These are phyloP conservation scores for Clitoria ternatea DNA, from an alignment of 306 rosid species.

Conservation along the genomic window DNA sequence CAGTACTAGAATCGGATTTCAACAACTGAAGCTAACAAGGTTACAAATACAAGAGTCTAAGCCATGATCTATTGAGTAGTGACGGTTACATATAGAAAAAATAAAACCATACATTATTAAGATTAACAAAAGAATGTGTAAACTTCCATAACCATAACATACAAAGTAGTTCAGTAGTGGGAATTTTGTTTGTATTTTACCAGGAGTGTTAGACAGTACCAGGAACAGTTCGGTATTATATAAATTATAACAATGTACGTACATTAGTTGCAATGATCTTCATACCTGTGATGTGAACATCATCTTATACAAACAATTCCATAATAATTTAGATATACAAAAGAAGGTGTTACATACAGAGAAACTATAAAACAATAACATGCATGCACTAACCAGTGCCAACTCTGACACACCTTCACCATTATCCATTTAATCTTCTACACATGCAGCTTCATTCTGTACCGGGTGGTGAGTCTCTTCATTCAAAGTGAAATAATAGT, in stretches of 20 bases:
- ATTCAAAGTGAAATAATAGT: conserved; percentile 11
- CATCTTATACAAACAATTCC: conserved; percentile 43
- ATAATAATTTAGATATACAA: conserved; percentile 47
- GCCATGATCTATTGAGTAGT: neutral
- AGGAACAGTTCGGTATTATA: conserved; percentile 16
- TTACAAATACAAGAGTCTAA: neutral
- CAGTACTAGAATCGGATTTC: neutral
- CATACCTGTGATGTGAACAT: conserved; percentile 38
- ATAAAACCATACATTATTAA: conserved; percentile 1
- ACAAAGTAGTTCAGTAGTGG: neutral
- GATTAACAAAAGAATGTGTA: neutral
- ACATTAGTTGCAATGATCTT: conserved; percentile 28
- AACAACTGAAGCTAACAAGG: neutral
- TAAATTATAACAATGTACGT: conserved; percentile 26
- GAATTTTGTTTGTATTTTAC: conserved; percentile 10
- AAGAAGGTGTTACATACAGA: conserved; percentile 37
- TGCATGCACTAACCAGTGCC: conserved; percentile 35
- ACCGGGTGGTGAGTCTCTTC: conserved; percentile 38
- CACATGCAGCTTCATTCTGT: conserved; percentile 33
- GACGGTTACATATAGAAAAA: neutral
- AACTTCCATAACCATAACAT: conserved; percentile 6
- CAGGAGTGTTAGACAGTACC: conserved; percentile 18
- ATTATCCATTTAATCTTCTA: conserved; percentile 33
- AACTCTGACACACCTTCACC: conserved; percentile 33
- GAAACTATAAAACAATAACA: conserved; percentile 32